Evolutionary conservation across 495 filamentous ascomycete genomes (phyloP).

Genomic region (Xylaria palmicola): DNA sequence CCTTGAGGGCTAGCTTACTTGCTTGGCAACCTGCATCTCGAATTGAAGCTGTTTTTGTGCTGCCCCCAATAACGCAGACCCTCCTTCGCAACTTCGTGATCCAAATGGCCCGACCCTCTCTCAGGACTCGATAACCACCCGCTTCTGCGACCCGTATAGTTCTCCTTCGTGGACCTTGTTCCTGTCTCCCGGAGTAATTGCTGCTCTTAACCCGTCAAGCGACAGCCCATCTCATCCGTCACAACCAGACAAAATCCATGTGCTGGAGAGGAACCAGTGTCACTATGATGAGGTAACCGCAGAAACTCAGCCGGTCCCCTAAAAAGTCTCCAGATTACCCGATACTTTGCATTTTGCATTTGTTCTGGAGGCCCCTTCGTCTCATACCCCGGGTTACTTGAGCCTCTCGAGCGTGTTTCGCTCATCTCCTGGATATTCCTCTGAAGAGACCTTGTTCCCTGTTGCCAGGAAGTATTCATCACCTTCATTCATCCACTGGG

Average conservation of each 20-base stretch:
- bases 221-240: constrained; percentile 5
- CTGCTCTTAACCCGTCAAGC: neutral
- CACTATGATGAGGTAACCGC: constrained; percentile 1
- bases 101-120: neutral
- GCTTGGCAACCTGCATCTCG: constrained; percentile 1
- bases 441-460: neutral
- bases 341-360: neutral
- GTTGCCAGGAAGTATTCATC: neutral
- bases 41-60: neutral
- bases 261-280: neutral
- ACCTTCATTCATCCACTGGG: neutral
- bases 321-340: neutral
- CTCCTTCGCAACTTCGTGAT: too few species aligned
- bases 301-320: neutral
- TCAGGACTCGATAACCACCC: neutral
- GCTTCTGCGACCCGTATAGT: neutral
- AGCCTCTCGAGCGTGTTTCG: neutral
- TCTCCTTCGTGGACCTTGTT: neutral
- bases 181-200: neutral
- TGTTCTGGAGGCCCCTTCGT: neutral
- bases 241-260: neutral
- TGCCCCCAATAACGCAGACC: too few species aligned
- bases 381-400: neutral
- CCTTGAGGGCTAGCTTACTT: neutral
- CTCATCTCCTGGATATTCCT: neutral